Conservation (phyloP, 176 grass and related monocot genomes). For the Lolium rigidum region DNA sequence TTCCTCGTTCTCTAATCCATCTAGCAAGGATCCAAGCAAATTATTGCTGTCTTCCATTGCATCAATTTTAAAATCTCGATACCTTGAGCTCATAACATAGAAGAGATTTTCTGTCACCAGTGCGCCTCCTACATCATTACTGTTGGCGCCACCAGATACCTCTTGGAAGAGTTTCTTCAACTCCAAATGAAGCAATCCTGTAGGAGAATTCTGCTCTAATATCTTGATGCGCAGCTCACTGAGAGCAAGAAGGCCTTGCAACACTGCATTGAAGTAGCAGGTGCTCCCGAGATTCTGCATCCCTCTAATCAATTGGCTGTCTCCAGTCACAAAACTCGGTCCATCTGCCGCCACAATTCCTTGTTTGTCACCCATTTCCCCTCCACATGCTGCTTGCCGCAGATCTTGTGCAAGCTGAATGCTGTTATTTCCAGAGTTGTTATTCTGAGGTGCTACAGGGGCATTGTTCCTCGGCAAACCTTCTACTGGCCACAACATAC, state of each 20-base stretch:
- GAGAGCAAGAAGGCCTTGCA: slow-evolving; percentile 75
- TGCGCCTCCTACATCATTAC: slow-evolving; percentile 46
- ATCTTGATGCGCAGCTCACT: slow-evolving; percentile 64
- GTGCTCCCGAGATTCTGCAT: slow-evolving; percentile 76
- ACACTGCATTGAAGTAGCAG: slow-evolving; percentile 91
- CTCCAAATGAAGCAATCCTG: slow-evolving; percentile 51
- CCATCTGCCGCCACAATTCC: no score
- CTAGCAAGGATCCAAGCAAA: no score
- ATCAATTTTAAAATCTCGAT: no score
- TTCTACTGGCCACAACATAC: slow-evolving; percentile 16
- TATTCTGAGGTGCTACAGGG: background rate
- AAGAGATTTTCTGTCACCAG: slow-evolving; percentile 71
- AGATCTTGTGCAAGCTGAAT: background rate
- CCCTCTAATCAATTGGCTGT: slow-evolving; percentile 61
- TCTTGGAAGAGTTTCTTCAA: slow-evolving; percentile 74
- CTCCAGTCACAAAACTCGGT: slow-evolving; percentile 4
- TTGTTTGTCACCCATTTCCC: no score
- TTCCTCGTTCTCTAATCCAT: no score
- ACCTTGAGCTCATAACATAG: no score
- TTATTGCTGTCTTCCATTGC: no score
- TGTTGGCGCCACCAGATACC: slow-evolving; percentile 4
- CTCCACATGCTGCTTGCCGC: background rate
- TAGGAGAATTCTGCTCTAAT: slow-evolving; percentile 45
- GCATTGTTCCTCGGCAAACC: background rate
- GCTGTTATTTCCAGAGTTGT: background rate